phyloP scores from a whole-genome alignment of 2,329 filamentous ascomycete species.

The Rhynchosporium graminicola region DNA sequence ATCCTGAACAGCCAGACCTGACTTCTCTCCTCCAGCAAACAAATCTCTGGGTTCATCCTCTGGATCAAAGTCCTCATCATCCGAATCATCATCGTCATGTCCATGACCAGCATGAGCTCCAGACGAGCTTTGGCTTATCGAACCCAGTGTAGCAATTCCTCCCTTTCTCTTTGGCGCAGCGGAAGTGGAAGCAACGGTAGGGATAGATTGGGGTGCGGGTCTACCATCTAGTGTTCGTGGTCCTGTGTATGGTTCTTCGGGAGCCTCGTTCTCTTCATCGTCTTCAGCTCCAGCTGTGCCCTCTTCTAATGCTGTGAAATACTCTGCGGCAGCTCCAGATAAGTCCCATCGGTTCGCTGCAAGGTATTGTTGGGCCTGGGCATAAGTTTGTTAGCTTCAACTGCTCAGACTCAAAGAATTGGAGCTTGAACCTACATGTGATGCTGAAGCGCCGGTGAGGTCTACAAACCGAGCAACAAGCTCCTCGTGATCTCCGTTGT shows the following conservation, averaged over 20 bases:
- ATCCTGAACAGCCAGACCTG: constrained; percentile 68
- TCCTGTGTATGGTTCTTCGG: constrained; percentile 55
- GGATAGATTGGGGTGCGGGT: constrained; percentile 50
- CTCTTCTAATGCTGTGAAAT: constrained; percentile 60
- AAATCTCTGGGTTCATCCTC: constrained; percentile 66
- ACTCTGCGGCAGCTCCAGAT: constrained; percentile 60
- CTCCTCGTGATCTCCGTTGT: constrained; percentile 45
- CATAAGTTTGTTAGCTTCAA: constrained; percentile 15
- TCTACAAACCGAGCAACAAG: constrained; percentile 55
- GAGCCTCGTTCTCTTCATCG: constrained; percentile 42
- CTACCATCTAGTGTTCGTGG: constrained; percentile 64
- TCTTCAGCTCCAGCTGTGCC: constrained; percentile 44
- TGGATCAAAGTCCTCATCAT: constrained; percentile 55
- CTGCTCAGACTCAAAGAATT: not conserved
- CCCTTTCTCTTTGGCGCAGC: constrained; percentile 36
- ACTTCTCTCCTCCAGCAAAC: constrained; percentile 86
- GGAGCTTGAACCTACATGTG: constrained; percentile 45
- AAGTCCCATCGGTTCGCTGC: constrained; percentile 67
- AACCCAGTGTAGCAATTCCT: constrained; percentile 62
- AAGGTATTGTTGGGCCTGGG: constrained; percentile 62
- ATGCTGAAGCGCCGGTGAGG: constrained; percentile 53
- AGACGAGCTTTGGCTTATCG: constrained; percentile 43
- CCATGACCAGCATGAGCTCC: constrained; percentile 44
- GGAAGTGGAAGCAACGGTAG: constrained; percentile 34
- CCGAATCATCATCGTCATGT: constrained; percentile 60